Base-by-base conservation (phyloP, 2,329 filamentous ascomycete genomes). In the Lasiodiplodia citricola region DNA sequence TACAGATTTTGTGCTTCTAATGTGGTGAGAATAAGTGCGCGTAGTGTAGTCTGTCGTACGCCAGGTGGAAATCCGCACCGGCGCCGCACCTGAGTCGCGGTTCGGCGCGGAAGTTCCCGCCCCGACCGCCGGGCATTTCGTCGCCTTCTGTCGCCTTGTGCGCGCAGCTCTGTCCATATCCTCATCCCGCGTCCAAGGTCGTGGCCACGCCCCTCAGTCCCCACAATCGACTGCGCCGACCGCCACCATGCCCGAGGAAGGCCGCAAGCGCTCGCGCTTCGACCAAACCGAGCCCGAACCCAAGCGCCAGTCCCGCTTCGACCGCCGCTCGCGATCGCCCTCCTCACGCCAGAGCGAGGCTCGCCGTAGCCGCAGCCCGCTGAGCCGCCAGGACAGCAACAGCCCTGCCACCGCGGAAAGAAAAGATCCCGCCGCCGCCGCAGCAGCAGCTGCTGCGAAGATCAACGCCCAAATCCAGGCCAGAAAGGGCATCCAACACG, bases 231-330 rank as follows among this genome's bases (percentile, higher is more conserved):
- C 25, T 62, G 54, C 28, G 37, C 51, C 57, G 52, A 41, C 41
- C 14, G 35, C 62, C 58, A 68, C 55, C 71, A 94, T 97, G 93
- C 89, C 92, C 73, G 93, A 96, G 75, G 86, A 91, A 71, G 92
- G 94, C 74, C 88, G 90, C 70, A 97, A 97, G 85, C 91, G 94
- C 71, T 97, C 94, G 77, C 93, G 95, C 80, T 97, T 98, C 81
- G 95, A 98, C 79, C 93, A 96, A 80, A 96, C 90, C 57, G 93
- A 95, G 78, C 90, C 92, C 6, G 93, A 96, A 76, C 89, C 91
- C 68, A 91, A 90, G 76, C 80, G 80, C 71, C 75, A 75, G 54
- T 96, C 94, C 62, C 89, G 94, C 78, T 97, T 97, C 81, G 95
- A 97, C 82, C 90, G 94, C 75, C 91, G 96, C 75, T 98, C 96